These are phyloP conservation scores for Diospyros lotus DNA, from an alignment of 148 eudicot genomes.

Conservation along the genomic window DNA sequence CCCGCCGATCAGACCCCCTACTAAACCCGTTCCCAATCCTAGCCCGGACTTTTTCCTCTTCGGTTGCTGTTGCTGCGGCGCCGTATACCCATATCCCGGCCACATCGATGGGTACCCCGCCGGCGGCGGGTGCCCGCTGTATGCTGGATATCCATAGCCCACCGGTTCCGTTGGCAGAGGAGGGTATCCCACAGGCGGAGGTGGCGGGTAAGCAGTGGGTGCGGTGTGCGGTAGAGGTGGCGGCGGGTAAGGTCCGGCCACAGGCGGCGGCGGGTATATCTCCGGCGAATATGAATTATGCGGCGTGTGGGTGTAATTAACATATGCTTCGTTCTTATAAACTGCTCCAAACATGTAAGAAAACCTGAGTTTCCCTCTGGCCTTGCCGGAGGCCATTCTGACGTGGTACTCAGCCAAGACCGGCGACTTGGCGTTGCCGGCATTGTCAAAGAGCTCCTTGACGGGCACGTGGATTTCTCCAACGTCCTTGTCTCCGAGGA, in stretches of 20 bases:
- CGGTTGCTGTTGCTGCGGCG: constrained; percentile 24
- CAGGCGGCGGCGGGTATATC: constrained; percentile 11
- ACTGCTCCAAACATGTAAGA: constrained; percentile 22
- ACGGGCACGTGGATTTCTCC: constrained; percentile 42
- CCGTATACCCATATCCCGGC: constrained; percentile 14
- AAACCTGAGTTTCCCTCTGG: constrained; percentile 11
- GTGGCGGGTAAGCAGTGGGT: not conserved
- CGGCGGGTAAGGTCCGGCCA: constrained; percentile 10
- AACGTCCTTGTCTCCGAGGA: constrained; percentile 43
- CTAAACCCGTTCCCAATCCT: constrained; percentile 46
- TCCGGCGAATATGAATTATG: not conserved
- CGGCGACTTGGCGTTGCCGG: constrained; percentile 9
- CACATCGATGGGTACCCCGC: constrained; percentile 20
- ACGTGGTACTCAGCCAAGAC: constrained; percentile 29
- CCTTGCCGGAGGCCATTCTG: constrained; percentile 10
- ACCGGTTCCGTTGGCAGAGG: not conserved
- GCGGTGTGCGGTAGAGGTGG: not conserved
- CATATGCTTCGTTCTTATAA: not conserved
- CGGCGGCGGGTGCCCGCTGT: constrained; percentile 11
- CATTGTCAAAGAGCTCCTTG: constrained; percentile 32
- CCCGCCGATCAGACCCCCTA: constrained; percentile 51
- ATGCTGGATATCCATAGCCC: constrained; percentile 20
- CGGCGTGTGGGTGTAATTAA: not conserved
- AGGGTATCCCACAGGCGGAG: constrained; percentile 7
- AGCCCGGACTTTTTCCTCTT: constrained; percentile 29